Base-by-base conservation (phyloP, 108 stramenopile species). In the Pseudonitzschia multiseries region DNA sequence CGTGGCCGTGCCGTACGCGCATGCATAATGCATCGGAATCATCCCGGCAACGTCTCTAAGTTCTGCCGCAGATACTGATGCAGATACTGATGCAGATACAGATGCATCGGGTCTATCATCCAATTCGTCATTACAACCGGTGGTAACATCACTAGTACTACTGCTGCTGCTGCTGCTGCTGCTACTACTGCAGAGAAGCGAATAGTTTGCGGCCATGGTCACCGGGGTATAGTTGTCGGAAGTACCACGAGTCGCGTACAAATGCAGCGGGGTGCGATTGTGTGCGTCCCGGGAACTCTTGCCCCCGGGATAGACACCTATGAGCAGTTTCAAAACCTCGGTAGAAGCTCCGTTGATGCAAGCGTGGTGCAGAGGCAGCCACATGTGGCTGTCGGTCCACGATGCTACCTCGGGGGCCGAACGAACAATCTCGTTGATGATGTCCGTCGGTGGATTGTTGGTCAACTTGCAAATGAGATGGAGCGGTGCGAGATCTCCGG, bases 1-100 rank as follows among this genome's bases (percentile, higher is more conserved):
- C 10, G 77, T 69, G 20, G 77, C 78, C 0, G 87, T 84, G 21
- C 93, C 93, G 65, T 94, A 94, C 53, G 90, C 90, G 69, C 80
- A 81, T 0, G 93, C 93, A 69, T 89, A 91, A 50, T 91, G 93
- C 80, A 94, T 87, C 0, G 93, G 93, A 14, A 94, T 68, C 90
- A 93, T 91, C 2, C 83, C 81, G 36, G 87, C 86, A 50, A 74
- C 73, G 72, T 91, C 90, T 21, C 83, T 66, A 54, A 87, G 61
- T 51, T 81, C 78, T 0, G 88, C 87, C 27, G 86, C 83, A 22
- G 54, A 56, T 22, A 56, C 54, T 1, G 54, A 24, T 4, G 20
- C n/a, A 2, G n/a, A n/a, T n/a, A n/a, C n/a, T n/a, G n/a, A n/a
- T n/a, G n/a, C n/a, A n/a, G n/a, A n/a, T n/a, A n/a, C n/a, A n/a